Base-by-base conservation (phyloP, 2,329 filamentous ascomycete genomes). In the Albophoma yamanashiensis region DNA sequence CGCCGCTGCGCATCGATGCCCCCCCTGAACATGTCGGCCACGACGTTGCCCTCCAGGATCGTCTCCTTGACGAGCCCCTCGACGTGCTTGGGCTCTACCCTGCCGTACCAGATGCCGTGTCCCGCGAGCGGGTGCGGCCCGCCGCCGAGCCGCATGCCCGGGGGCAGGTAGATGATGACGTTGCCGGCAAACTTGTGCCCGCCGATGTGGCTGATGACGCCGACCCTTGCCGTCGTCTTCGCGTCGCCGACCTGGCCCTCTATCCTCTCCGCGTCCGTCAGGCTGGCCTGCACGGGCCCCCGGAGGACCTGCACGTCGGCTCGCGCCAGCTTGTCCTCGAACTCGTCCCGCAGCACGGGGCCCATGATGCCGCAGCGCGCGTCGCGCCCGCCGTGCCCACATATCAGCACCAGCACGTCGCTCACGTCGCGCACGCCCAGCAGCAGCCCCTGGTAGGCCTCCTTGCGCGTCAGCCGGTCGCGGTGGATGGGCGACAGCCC, bases 121-220 rank as follows among this genome's bases (percentile, higher is more conserved):
- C 89, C 89, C 1, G 82, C 84, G 57, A 92, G 72, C 5, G 83
- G 79, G 69, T 89, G 84, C 12, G 65, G 63, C 62, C 73, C 64
- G 5, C 78, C 80, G 4, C 73, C 74, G 38, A 69, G 71, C 62
- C 69, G 76, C 63, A 77, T 61, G 0, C 68, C 68, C 0, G 86
- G 87, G 5, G 91, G 90, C 6, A 94, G 71, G 67, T 94, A 94
- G 1, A 94, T 74, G 56, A 94, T 91, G 42, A 93, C 83, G 71
- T 95, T 95, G 1, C 91, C 91, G 0, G 91, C 91, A 70, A 88
- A 93, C 71, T 92, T 92, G 73, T 95, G 91, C 0, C 91, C 91
- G 1, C 90, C 89, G 58, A 95, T 86, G 67, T 95, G 91, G 62
- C 87, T 91, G 59, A 92, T 89, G 59, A 88, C 68, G 0, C 84